phyloP scores from a whole-genome alignment of 2,329 filamentous ascomycete species.

The Decorospora gaudefroyi region DNA sequence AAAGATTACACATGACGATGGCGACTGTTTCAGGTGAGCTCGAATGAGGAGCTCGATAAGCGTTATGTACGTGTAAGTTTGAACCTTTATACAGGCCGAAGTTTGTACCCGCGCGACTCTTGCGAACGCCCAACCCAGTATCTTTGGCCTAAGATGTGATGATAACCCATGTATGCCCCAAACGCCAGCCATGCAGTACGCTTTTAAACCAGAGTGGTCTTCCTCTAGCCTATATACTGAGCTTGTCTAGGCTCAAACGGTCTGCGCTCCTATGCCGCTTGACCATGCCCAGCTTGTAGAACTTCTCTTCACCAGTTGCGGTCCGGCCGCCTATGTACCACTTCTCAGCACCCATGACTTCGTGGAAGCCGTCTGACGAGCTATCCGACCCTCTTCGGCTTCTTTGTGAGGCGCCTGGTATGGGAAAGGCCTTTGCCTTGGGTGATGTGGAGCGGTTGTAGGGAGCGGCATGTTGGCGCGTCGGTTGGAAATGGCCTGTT shows the following conservation, averaged over 20 bases:
- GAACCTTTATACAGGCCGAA: conserved; percentile 2
- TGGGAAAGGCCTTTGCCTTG: conserved; percentile 43
- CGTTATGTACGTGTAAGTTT: conserved; percentile 13
- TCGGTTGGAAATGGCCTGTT: conserved; percentile 49
- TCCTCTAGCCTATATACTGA: conserved; percentile 65
- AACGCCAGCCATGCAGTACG: conserved; percentile 40
- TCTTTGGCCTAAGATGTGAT: conserved; percentile 16
- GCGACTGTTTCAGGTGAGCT: conserved; percentile 9
- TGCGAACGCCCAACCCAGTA: conserved; percentile 18
- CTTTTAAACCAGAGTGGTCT: conserved; percentile 5
- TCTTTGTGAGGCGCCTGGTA: conserved; percentile 40
- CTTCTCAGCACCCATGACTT: conserved; percentile 72
- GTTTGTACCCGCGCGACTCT: conserved; percentile 8
- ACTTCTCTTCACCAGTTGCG: conserved; percentile 75
- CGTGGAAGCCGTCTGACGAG: conserved; percentile 74
- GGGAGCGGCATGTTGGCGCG: conserved; percentile 47
- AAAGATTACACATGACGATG: neutral
- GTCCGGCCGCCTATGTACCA: conserved; percentile 82
- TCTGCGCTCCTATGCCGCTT: conserved; percentile 73
- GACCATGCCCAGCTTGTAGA: conserved; percentile 80
- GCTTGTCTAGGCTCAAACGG: conserved; percentile 71
- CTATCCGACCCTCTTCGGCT: conserved; percentile 72
- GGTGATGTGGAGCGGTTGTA: conserved; percentile 48
- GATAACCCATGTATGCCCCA: conserved; percentile 21
- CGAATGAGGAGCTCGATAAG: conserved; percentile 12